A percentile compares a stretch with the other conserved stretches of the same genome.
Evolutionary conservation across 2,329 filamentous ascomycete species (phyloP).

Genomic region (Xylariaceae sp.): DNA sequence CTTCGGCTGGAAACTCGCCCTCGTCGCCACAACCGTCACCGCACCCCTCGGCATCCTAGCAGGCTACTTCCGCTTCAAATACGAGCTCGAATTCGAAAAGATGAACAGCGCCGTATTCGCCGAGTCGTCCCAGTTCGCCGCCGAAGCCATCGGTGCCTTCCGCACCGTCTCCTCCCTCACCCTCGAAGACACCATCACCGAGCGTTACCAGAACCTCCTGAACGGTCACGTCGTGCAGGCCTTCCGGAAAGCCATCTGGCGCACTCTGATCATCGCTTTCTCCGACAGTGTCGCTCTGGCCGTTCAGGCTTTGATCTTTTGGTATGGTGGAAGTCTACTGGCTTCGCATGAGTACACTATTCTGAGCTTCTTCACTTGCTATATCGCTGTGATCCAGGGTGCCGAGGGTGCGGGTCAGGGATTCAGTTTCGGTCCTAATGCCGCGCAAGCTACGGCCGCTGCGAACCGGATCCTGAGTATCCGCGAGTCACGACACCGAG

Average conservation of each 20-base stretch:
- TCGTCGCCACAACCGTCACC: slow-evolving; percentile 60
- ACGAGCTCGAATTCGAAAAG: slow-evolving; percentile 62
- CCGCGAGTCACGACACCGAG: slow-evolving; percentile 39
- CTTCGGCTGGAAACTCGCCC: slow-evolving; percentile 71
- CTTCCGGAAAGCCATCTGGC: slow-evolving; percentile 55
- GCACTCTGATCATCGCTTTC: slow-evolving; percentile 61
- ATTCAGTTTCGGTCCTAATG: slow-evolving; percentile 62
- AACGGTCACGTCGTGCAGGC: slow-evolving; percentile 53
- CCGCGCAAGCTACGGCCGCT: slow-evolving; percentile 53
- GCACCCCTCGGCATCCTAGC: slow-evolving; percentile 45
- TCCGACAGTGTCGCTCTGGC: slow-evolving; percentile 62
- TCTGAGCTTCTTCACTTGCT: slow-evolving; percentile 50
- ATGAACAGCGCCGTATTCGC: slow-evolving; percentile 64
- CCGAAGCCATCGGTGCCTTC: slow-evolving; percentile 68
- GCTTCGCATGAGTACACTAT: slow-evolving; percentile 44
- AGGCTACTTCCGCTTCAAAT: slow-evolving; percentile 48
- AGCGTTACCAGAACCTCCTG: slow-evolving; percentile 57
- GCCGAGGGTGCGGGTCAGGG: slow-evolving; percentile 63
- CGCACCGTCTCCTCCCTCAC: slow-evolving; percentile 66
- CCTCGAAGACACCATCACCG: slow-evolving; percentile 60
- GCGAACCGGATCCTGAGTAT: slow-evolving; percentile 55
- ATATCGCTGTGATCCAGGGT: slow-evolving; percentile 62
- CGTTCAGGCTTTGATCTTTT: slow-evolving; percentile 60
- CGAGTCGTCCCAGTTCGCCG: slow-evolving; percentile 68
- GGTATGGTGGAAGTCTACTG: slow-evolving; percentile 60